phyloP scores from a whole-genome alignment of 108 stramenopile species.

The Cyclotella distinguenda region DNA sequence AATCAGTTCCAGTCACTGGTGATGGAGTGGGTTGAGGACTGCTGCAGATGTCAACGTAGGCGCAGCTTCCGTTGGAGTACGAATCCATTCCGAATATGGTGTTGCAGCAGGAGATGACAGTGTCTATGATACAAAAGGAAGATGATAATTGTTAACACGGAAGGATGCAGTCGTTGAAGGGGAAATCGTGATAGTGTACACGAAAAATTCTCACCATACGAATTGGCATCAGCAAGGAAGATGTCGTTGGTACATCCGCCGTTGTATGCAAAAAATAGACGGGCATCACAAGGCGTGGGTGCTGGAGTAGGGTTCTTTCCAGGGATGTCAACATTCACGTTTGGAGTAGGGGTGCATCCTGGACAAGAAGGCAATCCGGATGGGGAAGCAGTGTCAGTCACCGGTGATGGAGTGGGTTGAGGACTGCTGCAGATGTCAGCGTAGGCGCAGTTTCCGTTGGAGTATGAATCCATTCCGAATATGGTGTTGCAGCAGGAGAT shows the following conservation, averaged over 20 bases:
- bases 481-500: too few species aligned
- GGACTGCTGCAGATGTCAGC: too few species aligned
- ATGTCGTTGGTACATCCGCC: not conserved
- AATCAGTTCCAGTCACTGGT: too few species aligned
- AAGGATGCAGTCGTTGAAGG: not conserved
- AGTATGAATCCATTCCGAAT: too few species aligned
- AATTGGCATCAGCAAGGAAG: not conserved
- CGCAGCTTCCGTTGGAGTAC: not conserved
- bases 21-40: not conserved
- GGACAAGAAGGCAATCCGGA: too few species aligned
- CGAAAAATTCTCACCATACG: not conserved
- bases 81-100: not conserved
- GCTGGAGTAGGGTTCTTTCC: too few species aligned
- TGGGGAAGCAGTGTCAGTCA: too few species aligned
- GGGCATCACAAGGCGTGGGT: conserved; percentile 1
- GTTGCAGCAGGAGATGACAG: not conserved
- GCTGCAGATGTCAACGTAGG: not conserved
- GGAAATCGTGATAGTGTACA: not conserved
- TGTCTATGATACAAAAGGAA: not conserved
- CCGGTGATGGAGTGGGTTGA: too few species aligned
- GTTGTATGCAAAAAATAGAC: not conserved
- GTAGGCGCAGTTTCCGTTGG: too few species aligned
- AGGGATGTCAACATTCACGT: too few species aligned
- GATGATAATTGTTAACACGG: not conserved
- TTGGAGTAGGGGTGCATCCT: too few species aligned